Evolutionary conservation across 129 eudicot species (phyloP), one percentile per base, ranked within the genome.

Genomic region (Oenanthe sinensis): DNA sequence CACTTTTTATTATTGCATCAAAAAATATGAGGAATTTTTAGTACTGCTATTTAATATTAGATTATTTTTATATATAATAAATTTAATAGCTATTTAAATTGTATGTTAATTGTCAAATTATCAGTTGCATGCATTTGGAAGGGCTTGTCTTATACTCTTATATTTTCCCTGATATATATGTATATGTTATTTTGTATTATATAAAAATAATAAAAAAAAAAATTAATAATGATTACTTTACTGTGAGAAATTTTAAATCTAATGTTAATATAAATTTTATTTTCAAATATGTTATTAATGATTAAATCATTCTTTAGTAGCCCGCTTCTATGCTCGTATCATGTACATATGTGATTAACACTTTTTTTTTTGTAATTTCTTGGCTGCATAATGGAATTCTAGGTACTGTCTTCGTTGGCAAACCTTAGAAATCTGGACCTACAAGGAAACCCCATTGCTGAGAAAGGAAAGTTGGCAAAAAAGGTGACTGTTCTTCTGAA

Each of bases 381-480:
- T 46, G 22, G 4, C 52, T 15, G 43, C 62, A 22, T 81, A 79
- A 40, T 77, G 46, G 77, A 63, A 74, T 75, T 58, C 24, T 81
- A 95, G 98, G 87, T 89, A 80, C 92, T 95, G 60, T 82, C 93
- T 80, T 85, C 96, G 40, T 75, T 95, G 82, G 81, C 82, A 63
- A 85, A 87, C 81, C 82, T 95, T 79, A 91, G 83, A 87, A 91
- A 88, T 79, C 83, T 91, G 73, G 92, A 95, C 79, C 92, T 95
- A 22, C 94, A 78, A 74, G 98, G 97, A 77, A 95, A 95, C 84
- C 97, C 98, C 4, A 80, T 95, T 62, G 87, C 92, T 54, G 98
- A 95, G 74, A 95, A 90, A 71, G 96, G 82, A 22, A 85, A 79
- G 60, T 79, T 85, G 67, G 76, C 82, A 20, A 90, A 82, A 83